Evolutionary conservation across 257 asterid species (phyloP), one percentile per base, ranked within the genome.

Genomic region (Primulina eburnea): DNA sequence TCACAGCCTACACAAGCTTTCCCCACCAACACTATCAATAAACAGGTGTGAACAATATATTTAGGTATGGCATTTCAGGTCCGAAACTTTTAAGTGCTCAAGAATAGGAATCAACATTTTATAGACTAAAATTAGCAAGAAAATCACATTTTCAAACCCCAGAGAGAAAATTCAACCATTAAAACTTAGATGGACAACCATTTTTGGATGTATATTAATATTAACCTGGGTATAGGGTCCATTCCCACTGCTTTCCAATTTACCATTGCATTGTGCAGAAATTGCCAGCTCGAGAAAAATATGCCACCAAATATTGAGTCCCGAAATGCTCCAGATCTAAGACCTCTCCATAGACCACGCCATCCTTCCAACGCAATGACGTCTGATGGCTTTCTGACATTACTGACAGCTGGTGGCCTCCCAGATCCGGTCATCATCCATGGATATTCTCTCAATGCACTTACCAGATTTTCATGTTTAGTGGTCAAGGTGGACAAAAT

Each of bases 361-460:
- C 86, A 85, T 65, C 99, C 99, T 83, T 94, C 97, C 78, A 94
- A 84, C 65, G 90, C 74, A 65, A 84, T 68, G 5, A 94, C 78
- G 24, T 86, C 88, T 56, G 81, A 71, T 20, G 86, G 87, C 69
- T 72, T 78, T 71, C 78, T 81, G 66, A 94, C 99, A 71, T 86
- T 83, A 80, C 74, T 76, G 29, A 88, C 87, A 35, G 95, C 72
- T 60, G 97, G 97, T 53, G 97, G 87, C 81, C 80, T 94, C 43
- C 96, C 99, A 65, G 96, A 87, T 73, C 99, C 99, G 9, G 95
- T 80, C 96, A 94, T 89, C 97, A 83, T 88, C 97, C 99, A 94
- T 14, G 99, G 98, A 82, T 89, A 91, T 70, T 85, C 93, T 89
- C 81, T 91, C 74, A 94, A 74, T 62, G 87, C 81, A 77, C 78